Evolutionary conservation across 371 early-diverging fungal species (phyloP), one percentile per base, ranked within the genome.

Genomic region (Batkoa obscura): DNA sequence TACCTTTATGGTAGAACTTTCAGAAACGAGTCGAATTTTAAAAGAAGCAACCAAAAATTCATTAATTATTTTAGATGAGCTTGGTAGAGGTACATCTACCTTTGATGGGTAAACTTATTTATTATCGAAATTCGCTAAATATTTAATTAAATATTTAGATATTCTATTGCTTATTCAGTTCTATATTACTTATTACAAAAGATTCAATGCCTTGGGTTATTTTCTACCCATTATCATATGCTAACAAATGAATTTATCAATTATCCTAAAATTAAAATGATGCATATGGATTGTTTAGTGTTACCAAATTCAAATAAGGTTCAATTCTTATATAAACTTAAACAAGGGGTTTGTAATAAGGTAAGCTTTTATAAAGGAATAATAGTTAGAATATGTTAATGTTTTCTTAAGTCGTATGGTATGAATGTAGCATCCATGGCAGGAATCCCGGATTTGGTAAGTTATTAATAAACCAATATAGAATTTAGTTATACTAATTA

Each of bases 1-100:
- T 15, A 99, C 99, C 0, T 99, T 99, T 69, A 94, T 97, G 95
- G 90, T 95, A 0, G 99, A 99, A 65, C 70, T 99, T 59, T 72
- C 80, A 33, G 99, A 99, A 68, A 97, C 98, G 0, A 76, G 90
- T 47, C 86, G 83, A 58, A 97, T 99, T 57, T 64, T 99, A 47
- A 72, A 78, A 12, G 84, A 94, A 63, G 92, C 96, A 0, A 98
- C 99, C 1, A 77, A 78, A 1, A 75, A 79, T 2, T 94, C 95
- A 2, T 82, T 99, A 69, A 98, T 99, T 17, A 94, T 99, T 54
- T 72, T 99, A 57, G 99, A 99, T 72, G 99, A 99, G 71, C 76
- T 99, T 30, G 99, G 99, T 47, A 81, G 99, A 57, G 99, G 99
- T 10, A 99, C 99, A 0, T 83, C 84, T 47, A 98, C 99, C 0